These are phyloP conservation scores for Aureobasidium sp. DNA, from an alignment of 2,329 filamentous ascomycete genomes.

Conservation along the genomic window DNA sequence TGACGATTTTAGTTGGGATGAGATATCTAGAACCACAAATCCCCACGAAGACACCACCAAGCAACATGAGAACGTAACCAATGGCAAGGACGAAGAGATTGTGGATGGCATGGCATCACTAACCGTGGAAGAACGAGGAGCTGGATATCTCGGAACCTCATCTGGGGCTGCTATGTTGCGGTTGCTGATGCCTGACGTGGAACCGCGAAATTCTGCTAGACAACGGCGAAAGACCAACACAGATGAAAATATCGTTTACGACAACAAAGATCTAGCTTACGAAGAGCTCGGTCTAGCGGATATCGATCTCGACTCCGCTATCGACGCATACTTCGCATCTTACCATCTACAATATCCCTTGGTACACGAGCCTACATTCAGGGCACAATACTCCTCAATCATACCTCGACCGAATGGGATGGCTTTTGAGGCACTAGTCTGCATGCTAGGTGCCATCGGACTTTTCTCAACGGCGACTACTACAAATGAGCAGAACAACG, in stretches of 20 bases:
- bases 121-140: constrained; percentile 27
- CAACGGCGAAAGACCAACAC: constrained; percentile 2
- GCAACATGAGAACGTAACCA: background rate
- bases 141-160: constrained; percentile 41
- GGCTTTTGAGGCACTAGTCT: constrained; percentile 40
- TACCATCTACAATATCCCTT: constrained; percentile 44
- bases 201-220: constrained; percentile 10
- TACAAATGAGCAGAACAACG: constrained; percentile 31
- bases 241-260: background rate
- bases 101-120: constrained; percentile 29
- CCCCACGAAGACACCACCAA: background rate
- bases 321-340: constrained; percentile 41
- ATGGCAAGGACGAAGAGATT: background rate
- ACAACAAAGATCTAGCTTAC: constrained; percentile 17
- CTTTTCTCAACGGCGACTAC: constrained; percentile 30
- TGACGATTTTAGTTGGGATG: constrained; percentile 25
- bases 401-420: constrained; percentile 35
- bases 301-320: constrained; percentile 25
- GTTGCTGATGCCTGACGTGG: constrained; percentile 22
- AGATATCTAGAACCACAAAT: background rate
- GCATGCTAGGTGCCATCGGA: constrained; percentile 40
- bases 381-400: constrained; percentile 40
- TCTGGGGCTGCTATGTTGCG: constrained; percentile 41
- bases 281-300: constrained; percentile 22
- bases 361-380: constrained; percentile 41